These are phyloP conservation scores for Aspergillus aculeatus DNA, from an alignment of 2,329 filamentous ascomycete genomes.

Conservation along the genomic window DNA sequence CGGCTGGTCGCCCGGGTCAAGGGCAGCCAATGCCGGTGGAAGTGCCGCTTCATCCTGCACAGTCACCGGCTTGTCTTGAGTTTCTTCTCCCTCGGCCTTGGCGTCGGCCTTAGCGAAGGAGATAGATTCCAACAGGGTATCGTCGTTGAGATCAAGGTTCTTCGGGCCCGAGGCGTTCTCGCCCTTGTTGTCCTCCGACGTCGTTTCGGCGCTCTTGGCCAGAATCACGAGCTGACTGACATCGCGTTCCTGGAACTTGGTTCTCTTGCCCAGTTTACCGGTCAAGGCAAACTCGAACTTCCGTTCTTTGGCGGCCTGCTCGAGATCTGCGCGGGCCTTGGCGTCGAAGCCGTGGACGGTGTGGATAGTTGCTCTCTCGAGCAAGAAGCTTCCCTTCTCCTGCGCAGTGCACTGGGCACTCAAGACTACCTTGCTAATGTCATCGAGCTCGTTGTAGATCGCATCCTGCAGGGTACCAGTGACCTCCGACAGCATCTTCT, in stretches of 20 bases:
- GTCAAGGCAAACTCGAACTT: constrained; percentile 79
- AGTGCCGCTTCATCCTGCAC: constrained; percentile 51
- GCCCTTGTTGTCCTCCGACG: constrained; percentile 23
- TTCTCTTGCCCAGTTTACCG: constrained; percentile 73
- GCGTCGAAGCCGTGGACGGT: constrained; percentile 80
- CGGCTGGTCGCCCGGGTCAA: constrained; percentile 79
- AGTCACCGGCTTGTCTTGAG: constrained; percentile 38
- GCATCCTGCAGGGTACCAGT: constrained; percentile 59
- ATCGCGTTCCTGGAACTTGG: constrained; percentile 44
- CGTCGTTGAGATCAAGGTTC: constrained; percentile 79
- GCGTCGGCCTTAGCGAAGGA: constrained; percentile 66
- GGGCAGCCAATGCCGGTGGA: constrained; percentile 58
- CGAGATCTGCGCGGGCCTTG: constrained; percentile 69
- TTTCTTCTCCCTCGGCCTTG: constrained; percentile 48
- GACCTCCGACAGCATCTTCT: constrained; percentile 64
- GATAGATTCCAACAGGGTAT: constrained; percentile 86
- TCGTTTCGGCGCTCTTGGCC: constrained; percentile 65
- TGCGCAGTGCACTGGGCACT: constrained; percentile 36
- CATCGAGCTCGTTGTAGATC: constrained; percentile 60
- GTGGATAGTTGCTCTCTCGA: constrained; percentile 81
- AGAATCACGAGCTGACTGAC: constrained; percentile 87
- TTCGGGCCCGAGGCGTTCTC: constrained; percentile 54
- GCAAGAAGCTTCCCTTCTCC: constrained; percentile 66
- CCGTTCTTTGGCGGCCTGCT: constrained; percentile 64
- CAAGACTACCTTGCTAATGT: constrained; percentile 46